Percentiles rank a stretch among this genome's conserved stretches.
phyloP scores from a whole-genome alignment of 2,329 filamentous ascomycete species.

The Orbilia javanica region DNA sequence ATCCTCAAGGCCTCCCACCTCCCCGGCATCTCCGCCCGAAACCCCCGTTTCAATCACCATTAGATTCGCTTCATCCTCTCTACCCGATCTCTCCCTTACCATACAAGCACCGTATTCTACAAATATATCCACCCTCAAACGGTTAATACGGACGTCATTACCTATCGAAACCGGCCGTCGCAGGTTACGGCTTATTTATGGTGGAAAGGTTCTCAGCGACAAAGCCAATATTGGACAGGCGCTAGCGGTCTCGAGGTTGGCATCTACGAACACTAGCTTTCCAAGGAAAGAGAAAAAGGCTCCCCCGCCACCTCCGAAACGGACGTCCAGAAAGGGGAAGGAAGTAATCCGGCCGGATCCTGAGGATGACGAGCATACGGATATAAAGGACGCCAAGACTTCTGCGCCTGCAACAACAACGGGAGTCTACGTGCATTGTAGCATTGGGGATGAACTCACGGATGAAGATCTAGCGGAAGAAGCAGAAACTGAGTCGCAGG shows the following conservation, averaged over 20 bases:
- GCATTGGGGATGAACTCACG: conserved; percentile 81
- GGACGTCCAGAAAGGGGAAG: conserved; percentile 60
- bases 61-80: conserved; percentile 82
- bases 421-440: conserved; percentile 88
- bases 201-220: conserved; percentile 87
- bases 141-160: conserved; percentile 80
- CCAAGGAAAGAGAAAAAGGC: conserved; percentile 60
- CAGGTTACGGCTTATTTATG: conserved; percentile 88
- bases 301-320: conserved; percentile 41
- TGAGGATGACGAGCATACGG: conserved; percentile 72
- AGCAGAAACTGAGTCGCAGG: conserved; percentile 65
- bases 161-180: conserved; percentile 73
- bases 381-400: conserved; percentile 59
- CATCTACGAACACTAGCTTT: conserved; percentile 65
- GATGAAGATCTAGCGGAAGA: conserved; percentile 78
- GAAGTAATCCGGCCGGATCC: conserved; percentile 68
- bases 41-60: conserved; percentile 80
- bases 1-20: neutral
- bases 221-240: conserved; percentile 75
- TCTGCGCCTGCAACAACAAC: conserved; percentile 68
- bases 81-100: conserved; percentile 84
- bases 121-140: conserved; percentile 83
- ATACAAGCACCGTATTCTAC: conserved; percentile 77
- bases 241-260: conserved; percentile 74
- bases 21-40: conserved; percentile 58